Evolutionary conservation across 495 filamentous ascomycete genomes (phyloP), one percentile per base, ranked within the genome.

Genomic region (Cudoniella acicularis): DNA sequence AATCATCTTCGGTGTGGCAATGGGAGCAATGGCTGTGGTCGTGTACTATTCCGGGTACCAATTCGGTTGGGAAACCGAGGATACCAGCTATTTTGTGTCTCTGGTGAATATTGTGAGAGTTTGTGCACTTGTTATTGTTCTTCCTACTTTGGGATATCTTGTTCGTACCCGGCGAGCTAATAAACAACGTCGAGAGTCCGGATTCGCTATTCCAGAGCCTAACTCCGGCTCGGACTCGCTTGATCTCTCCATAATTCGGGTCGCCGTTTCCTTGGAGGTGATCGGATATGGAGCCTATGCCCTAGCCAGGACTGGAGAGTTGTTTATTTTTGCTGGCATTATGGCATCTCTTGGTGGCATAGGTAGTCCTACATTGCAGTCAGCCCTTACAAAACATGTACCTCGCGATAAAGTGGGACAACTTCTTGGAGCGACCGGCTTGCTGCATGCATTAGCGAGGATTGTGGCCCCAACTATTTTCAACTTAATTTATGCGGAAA

Each of bases 321-420:
- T 87, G 1, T 86, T 85, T 57, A 81, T 89, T 9, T 41, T 85
- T 3, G 88, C 85, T 11, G 94, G 90, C 49, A 75, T 85, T 20
- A 64, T 89, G 20, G 86, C 90, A 1, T 78, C 90, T 0, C 72
- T 96, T 40, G 94, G 93, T 10, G 91, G 93, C 2, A 84, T 97
- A 52, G 93, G 84, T 0, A 86, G 84, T 3, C 92, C 94, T 2
- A 93, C 88, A 0, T 72, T 96, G 50, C 89, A 95, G 64, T 84
- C 87, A 0, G 79, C 89, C 0, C 72, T 97, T 17, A 97, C 90
- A 52, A 97, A 97, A 67, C 94, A 97, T 68, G 86, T 97, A 0
- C 90, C 92, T 3, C 79, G 82, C 9, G 87, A 93, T 62, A 80
- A 81, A 25, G 86, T 90, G 1, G 94, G 94, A 0, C 86, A 92